Conservation (phyloP, 331 rosid genomes). For the Pyracantha coccinea region DNA sequence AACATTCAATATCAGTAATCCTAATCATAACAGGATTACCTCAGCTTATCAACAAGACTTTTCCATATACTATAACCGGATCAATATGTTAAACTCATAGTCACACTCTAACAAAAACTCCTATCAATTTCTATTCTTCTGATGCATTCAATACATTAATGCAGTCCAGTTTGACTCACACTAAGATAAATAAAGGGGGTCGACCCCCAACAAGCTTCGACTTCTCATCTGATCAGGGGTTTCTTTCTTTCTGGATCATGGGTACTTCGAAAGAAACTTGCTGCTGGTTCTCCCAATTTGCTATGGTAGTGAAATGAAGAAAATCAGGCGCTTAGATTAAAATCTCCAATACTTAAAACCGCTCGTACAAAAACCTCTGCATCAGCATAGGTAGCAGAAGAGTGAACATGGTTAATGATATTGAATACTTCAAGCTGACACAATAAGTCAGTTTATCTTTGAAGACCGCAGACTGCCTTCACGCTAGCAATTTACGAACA, state of each 20-base stretch:
- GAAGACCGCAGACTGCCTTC: constrained; percentile 19
- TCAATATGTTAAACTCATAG: too few species aligned
- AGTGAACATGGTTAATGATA: neutral
- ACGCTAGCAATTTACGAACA: constrained; percentile 3
- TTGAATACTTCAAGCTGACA: constrained; percentile 10
- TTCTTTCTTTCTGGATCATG: neutral
- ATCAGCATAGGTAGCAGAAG: neutral
- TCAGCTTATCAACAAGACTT: too few species aligned
- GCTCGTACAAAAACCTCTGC: neutral
- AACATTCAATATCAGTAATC: too few species aligned
- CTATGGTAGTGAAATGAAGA: neutral
- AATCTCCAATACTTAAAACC: neutral
- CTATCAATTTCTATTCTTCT: neutral
- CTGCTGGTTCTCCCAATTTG: neutral
- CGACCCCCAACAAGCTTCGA: neutral
- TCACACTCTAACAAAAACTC: too few species aligned
- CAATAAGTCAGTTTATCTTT: constrained; percentile 2
- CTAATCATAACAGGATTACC: too few species aligned
- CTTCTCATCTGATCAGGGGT: neutral
- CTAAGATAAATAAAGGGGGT: neutral
- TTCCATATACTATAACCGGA: too few species aligned
- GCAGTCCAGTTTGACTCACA: neutral
- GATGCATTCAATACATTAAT: neutral
- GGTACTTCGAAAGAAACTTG: neutral
- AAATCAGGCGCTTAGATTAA: neutral